Conservation (phyloP, 2,329 filamentous ascomycete species). For the Cordyceps sp. region DNA sequence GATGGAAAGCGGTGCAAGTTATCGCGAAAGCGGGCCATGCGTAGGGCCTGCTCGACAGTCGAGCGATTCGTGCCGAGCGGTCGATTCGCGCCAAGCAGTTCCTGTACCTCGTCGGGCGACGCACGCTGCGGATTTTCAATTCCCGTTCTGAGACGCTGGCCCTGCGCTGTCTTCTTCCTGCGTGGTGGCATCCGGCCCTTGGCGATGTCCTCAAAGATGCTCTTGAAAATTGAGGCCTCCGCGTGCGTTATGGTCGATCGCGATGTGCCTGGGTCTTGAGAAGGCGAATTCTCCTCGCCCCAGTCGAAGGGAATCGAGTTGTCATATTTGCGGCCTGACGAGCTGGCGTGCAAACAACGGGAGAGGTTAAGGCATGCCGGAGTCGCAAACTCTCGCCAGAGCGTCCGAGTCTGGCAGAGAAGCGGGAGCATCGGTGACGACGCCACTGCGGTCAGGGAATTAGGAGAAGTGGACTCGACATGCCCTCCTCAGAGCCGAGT, state of each 20-base stretch:
- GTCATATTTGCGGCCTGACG: slow-evolving; percentile 6
- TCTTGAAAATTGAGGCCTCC: slow-evolving; percentile 41
- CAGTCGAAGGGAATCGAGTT: slow-evolving; percentile 37
- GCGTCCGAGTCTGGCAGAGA: slow-evolving; percentile 55
- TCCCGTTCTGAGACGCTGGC: no score
- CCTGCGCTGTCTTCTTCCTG: slow-evolving; percentile 5
- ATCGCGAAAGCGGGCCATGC: slow-evolving; percentile 15
- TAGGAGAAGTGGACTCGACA: no score
- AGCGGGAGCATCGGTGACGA: slow-evolving; percentile 43
- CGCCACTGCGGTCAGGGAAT: no score
- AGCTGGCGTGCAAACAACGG: neutral
- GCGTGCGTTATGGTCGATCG: slow-evolving; percentile 38
- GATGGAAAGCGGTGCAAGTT: slow-evolving; percentile 21
- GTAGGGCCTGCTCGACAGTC: slow-evolving; percentile 16
- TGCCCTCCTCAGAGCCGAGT: no score
- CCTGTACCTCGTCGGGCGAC: neutral
- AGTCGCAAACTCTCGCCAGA: slow-evolving; percentile 12
- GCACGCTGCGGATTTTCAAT: no score
- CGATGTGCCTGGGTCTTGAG: slow-evolving; percentile 4
- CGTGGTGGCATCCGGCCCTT: slow-evolving; percentile 15
- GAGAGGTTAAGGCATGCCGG: neutral
- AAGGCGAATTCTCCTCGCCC: slow-evolving; percentile 10
- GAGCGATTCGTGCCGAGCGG: no score
- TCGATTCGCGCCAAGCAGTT: slow-evolving; percentile 7
- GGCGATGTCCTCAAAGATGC: slow-evolving; percentile 33